Conservation (phyloP, 2,329 filamentous ascomycete species). For the Trichoderma simmonsii region DNA sequence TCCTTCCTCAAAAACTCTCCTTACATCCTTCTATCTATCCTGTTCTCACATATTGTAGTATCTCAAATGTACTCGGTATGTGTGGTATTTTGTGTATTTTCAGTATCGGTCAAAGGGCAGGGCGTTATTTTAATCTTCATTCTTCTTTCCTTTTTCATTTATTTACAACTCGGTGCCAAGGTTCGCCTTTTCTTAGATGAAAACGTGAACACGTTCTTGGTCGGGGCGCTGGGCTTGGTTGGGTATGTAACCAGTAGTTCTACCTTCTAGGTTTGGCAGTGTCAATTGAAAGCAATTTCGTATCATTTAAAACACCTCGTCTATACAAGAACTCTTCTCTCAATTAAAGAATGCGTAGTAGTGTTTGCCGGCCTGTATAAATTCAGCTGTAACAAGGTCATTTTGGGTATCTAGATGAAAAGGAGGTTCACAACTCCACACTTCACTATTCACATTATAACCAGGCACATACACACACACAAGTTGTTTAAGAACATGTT, state of each 20-base stretch:
- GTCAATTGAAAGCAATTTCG: conserved; percentile 1
- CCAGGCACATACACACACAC: background rate
- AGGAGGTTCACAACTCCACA: background rate
- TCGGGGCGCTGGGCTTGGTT: conserved; percentile 11
- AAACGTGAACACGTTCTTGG: background rate
- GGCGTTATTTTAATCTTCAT: background rate
- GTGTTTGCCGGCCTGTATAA: background rate
- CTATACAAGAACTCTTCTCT: background rate
- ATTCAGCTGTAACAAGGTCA: background rate
- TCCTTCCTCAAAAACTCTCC: background rate
- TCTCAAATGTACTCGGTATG: conserved; percentile 11
- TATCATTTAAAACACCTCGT: background rate
- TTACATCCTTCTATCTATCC: background rate
- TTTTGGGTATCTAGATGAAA: background rate
- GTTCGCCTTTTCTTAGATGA: background rate
- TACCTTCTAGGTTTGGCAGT: conserved; percentile 9
- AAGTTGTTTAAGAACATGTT: conserved; percentile 25
- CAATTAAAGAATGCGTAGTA: background rate
- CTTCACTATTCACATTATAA: background rate
- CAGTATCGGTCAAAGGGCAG: background rate
- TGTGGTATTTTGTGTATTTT: background rate
- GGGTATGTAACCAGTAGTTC: background rate
- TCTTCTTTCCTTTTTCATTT: background rate
- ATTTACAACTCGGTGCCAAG: background rate
- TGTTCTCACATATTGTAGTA: conserved; percentile 2